Percentiles rank a stretch among this genome's conserved stretches.
These are phyloP conservation scores for Microsporum audouinii DNA, from an alignment of 2,329 filamentous ascomycete species.

Conservation along the genomic window DNA sequence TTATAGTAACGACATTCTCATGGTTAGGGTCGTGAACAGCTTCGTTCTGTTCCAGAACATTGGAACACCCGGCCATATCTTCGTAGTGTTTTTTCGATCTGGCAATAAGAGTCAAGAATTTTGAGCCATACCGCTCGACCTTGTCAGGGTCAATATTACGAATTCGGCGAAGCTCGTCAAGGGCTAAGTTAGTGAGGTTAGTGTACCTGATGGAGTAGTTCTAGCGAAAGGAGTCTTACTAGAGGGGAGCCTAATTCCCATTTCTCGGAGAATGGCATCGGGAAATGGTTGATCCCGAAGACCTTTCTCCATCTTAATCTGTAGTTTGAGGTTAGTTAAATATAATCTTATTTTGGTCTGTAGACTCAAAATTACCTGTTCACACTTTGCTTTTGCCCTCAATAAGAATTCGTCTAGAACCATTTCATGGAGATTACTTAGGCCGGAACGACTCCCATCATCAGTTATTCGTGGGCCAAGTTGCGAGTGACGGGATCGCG, in stretches of 20 bases:
- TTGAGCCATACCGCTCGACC: constrained; percentile 33
- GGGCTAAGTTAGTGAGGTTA: not conserved
- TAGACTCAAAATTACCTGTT: constrained; percentile 25
- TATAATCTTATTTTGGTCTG: not conserved
- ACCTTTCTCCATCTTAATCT: constrained; percentile 34
- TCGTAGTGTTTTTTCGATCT: constrained; percentile 32
- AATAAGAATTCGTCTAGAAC: constrained; percentile 40
- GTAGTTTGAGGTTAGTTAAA: constrained; percentile 5
- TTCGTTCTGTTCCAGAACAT: constrained; percentile 34
- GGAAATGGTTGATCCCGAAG: constrained; percentile 38
- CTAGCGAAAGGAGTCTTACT: constrained; percentile 18
- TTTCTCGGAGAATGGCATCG: constrained; percentile 37
- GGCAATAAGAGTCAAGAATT: constrained; percentile 33
- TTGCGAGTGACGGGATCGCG: constrained; percentile 18
- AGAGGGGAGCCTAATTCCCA: constrained; percentile 38
- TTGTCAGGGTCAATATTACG: constrained; percentile 36
- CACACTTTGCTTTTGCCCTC: constrained; percentile 34
- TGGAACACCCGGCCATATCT: constrained; percentile 27
- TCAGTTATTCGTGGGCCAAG: constrained; percentile 38
- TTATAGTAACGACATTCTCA: constrained; percentile 36
- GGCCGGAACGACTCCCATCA: constrained; percentile 31
- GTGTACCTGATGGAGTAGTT: constrained; percentile 22
- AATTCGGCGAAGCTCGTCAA: constrained; percentile 27
- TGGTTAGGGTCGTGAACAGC: constrained; percentile 36
- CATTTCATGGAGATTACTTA: constrained; percentile 34